Conservation (phyloP, 2,329 filamentous ascomycete genomes). For the Aspergillus sp. region DNA sequence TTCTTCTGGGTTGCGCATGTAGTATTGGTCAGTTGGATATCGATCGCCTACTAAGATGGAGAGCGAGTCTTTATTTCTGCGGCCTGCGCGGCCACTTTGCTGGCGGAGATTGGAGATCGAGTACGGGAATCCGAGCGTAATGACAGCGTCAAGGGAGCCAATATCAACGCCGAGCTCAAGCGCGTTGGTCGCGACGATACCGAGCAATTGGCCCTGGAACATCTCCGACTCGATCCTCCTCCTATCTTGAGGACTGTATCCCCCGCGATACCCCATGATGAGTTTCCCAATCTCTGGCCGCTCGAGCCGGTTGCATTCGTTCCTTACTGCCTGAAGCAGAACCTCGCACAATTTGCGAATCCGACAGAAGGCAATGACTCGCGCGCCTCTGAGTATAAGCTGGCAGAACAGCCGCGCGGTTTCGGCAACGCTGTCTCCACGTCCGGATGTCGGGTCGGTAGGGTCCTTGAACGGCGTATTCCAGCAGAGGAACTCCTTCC, state of each 20-base stretch:
- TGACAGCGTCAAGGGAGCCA: constrained; percentile 87
- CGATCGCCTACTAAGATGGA: constrained; percentile 87
- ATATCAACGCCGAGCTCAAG: constrained; percentile 95
- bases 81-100: constrained; percentile 89
- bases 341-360: constrained; percentile 88
- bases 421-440: constrained; percentile 80
- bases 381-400: constrained; percentile 81
- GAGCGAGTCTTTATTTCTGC: constrained; percentile 89
- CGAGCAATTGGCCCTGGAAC: constrained; percentile 93
- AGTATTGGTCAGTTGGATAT: constrained; percentile 91
- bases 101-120: constrained; percentile 93
- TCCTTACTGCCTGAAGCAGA: constrained; percentile 77
- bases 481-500: constrained; percentile 97
- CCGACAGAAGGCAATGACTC: constrained; percentile 90
- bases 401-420: constrained; percentile 91
- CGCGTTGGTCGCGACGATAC: constrained; percentile 91
- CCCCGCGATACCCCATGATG: constrained; percentile 94
- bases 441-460: constrained; percentile 80
- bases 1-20: constrained; percentile 94
- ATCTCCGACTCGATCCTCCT: constrained; percentile 90
- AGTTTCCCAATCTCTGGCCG: constrained; percentile 74
- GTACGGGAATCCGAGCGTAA: constrained; percentile 94
- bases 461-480: constrained; percentile 95
- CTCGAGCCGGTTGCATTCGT: constrained; percentile 74
- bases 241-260: constrained; percentile 90